phyloP scores from a whole-genome alignment of 2,329 filamentous ascomycete genomes.

The Xylogone sp. region DNA sequence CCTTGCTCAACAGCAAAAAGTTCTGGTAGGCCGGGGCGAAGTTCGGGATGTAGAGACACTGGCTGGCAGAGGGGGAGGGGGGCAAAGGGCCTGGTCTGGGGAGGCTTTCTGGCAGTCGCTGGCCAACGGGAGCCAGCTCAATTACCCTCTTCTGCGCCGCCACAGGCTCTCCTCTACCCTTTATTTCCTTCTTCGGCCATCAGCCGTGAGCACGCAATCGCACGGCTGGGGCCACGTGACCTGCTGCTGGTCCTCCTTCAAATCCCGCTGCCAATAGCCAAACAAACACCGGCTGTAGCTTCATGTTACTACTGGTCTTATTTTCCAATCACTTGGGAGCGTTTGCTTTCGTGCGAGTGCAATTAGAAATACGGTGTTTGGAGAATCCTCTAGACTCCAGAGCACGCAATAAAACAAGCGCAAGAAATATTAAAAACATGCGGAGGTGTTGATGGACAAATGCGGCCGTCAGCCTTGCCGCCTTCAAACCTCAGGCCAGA shows the following conservation, averaged over 20 bases:
- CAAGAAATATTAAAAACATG: too few relatives aligned
- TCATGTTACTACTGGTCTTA: not conserved
- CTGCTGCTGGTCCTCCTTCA: not conserved
- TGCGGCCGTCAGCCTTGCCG: too few relatives aligned
- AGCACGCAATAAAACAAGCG: not conserved
- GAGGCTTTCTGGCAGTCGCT: not conserved
- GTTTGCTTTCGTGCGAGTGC: not conserved
- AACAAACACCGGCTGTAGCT: not conserved
- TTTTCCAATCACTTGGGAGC: not conserved
- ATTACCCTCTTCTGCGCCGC: too few relatives aligned
- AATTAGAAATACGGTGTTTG: not conserved
- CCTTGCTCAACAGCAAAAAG: not conserved
- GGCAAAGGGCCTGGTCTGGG: not conserved
- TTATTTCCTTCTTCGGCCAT: slow-evolving; percentile 3
- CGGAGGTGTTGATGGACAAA: too few relatives aligned
- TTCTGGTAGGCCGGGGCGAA: not conserved
- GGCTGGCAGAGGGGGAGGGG: not conserved
- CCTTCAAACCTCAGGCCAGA: too few relatives aligned
- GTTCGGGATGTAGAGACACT: not conserved
- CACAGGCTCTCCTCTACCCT: not conserved
- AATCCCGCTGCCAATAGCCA: not conserved
- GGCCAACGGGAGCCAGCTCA: slow-evolving; percentile 8
- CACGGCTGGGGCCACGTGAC: not conserved
- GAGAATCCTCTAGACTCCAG: not conserved
- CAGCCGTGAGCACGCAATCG: slow-evolving; percentile 16